These are phyloP conservation scores for Aspergillus fischeri DNA, from an alignment of 2,329 filamentous ascomycete species.

Conservation along the genomic window DNA sequence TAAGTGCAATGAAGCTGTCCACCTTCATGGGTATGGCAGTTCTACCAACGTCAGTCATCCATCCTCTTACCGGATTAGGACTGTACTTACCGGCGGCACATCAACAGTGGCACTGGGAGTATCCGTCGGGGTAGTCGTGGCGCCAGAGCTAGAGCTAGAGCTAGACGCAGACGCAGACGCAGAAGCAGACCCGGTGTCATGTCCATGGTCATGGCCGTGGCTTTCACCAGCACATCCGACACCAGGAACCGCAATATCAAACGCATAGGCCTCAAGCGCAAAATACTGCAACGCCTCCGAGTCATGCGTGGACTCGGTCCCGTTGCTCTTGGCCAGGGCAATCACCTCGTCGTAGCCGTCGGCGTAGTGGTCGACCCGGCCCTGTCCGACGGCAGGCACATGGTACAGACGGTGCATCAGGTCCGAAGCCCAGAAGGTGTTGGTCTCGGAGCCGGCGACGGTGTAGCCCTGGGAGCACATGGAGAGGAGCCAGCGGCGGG, in stretches of 20 bases:
- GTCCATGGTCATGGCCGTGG: constrained; percentile 8
- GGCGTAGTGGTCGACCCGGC: constrained; percentile 58
- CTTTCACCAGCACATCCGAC: constrained; percentile 54
- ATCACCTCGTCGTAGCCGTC: constrained; percentile 55
- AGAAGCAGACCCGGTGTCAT: too few species aligned
- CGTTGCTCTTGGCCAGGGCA: constrained; percentile 49
- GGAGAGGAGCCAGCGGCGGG: constrained; percentile 54
- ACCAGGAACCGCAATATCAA: constrained; percentile 60
- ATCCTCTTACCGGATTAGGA: neutral
- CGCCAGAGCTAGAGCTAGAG: too few species aligned
- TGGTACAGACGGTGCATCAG: constrained; percentile 65
- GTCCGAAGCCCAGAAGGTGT: constrained; percentile 63
- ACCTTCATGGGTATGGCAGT: constrained; percentile 42
- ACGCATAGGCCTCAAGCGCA: constrained; percentile 62
- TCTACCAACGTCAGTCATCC: constrained; percentile 18
- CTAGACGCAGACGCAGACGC: too few species aligned
- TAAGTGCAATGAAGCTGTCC: constrained; percentile 39
- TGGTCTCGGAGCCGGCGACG: constrained; percentile 53
- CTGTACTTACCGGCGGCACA: constrained; percentile 23
- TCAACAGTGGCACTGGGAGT: constrained; percentile 16
- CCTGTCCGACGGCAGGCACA: constrained; percentile 57
- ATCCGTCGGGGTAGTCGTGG: neutral
- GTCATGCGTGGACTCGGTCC: constrained; percentile 51
- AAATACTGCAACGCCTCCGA: constrained; percentile 65
- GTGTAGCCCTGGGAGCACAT: constrained; percentile 63